Evolutionary conservation across 495 filamentous ascomycete species (phyloP).

Genomic region (Xylaria telfairii): DNA sequence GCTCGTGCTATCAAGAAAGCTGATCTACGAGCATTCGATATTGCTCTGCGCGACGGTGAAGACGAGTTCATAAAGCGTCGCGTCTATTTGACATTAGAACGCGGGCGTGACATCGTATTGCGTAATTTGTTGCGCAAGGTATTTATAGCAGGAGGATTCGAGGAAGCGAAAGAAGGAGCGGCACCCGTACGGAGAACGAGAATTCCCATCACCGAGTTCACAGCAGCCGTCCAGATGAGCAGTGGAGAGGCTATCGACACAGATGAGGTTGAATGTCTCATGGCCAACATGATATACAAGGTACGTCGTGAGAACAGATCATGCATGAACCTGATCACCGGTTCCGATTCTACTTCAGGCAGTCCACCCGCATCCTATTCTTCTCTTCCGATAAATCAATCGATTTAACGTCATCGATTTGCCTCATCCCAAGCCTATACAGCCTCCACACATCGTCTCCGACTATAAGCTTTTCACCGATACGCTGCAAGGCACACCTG

Average conservation of each 20-base stretch:
- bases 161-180: slow-evolving; percentile 70
- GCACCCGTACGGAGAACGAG: slow-evolving; percentile 70
- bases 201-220: slow-evolving; percentile 80
- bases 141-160: slow-evolving; percentile 79
- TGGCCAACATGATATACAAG: slow-evolving; percentile 97
- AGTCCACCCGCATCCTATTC: not conserved
- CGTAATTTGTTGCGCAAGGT: slow-evolving; percentile 91
- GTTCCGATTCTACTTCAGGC: not conserved
- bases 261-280: slow-evolving; percentile 93
- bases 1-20: slow-evolving; percentile 77
- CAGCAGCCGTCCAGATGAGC: slow-evolving; percentile 62
- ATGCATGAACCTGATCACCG: not conserved
- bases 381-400: not conserved
- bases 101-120: slow-evolving; percentile 86
- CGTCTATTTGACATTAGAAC: slow-evolving; percentile 92
- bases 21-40: slow-evolving; percentile 83
- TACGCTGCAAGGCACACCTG: not conserved
- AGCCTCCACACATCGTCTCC: not conserved
- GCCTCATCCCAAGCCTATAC: not conserved
- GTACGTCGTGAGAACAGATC: slow-evolving; percentile 53
- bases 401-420: not conserved
- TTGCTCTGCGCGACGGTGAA: slow-evolving; percentile 78
- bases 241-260: slow-evolving; percentile 71
- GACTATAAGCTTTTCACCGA: not conserved
- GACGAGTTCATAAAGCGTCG: slow-evolving; percentile 91